Evolutionary conservation across 73 alveolate genomes (phyloP), one percentile per base, ranked within the genome.

Genomic region (Paramecium sexaurelia): DNA sequence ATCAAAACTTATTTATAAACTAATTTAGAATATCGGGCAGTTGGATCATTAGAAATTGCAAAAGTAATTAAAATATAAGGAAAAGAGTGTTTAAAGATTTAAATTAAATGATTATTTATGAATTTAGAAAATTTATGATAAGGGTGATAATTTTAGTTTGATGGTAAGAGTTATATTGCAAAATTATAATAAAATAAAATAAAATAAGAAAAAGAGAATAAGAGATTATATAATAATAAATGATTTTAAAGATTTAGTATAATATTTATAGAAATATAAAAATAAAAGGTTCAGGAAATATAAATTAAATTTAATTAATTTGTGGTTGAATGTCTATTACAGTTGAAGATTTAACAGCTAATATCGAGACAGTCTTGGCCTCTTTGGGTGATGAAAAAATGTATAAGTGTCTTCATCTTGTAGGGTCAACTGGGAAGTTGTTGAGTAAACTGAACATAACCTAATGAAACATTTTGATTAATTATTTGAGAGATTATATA

Each of bases 311-410:
- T 51, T 51, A 51, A 51, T 71, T 71, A 71, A 71, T 71, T 71
- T 71, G 86, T 71, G 86, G 86, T 71, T 78, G 90, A 45, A 78
- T 78, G 90, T 37, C 90, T n/a, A 78, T 78, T 24, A 78, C 90
- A 22, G 55, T 78, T 41, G 68, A 78, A 45, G 90, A 78, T 43
- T 45, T 78, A 7, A 75, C 90, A 41, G 90, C 75, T 33, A 78
- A 78, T 43, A 39, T 78, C 26, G 90, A 78, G 75, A 78, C 75
- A 20, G 73, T 78, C 27, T 43, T 78, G 17, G 90, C 68, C 32
- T 78, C 90, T 36, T 45, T 78, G 43, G 90, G 90, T 17, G 75
- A 78, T 24, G 90, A 78, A 33, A 78, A 78, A 43, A 78, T 78
- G 86, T 71, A 71, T 32, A 3, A 33, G 17, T 27, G 56, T 71